Evolutionary conservation across 225 moss, liverwort and hornwort genomes (phyloP).

Genomic region (Straminergon stramineum): DNA sequence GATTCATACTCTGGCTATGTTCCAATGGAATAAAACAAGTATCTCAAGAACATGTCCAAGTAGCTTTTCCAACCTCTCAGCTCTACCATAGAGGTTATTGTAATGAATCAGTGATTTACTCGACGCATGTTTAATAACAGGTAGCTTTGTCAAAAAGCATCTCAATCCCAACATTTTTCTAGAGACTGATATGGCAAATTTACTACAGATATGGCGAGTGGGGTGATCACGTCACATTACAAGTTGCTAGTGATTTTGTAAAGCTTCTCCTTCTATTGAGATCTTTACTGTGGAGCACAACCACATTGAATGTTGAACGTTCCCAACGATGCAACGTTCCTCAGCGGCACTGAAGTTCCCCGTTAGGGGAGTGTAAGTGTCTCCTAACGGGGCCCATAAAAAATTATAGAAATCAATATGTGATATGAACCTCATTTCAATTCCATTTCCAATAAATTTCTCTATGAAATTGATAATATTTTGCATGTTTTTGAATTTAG

Average conservation of each 20-base stretch:
- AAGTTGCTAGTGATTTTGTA: conserved; percentile 92
- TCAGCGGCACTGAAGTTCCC: too few relatives aligned
- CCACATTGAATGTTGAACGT: too few relatives aligned
- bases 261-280: background rate
- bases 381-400: too few relatives aligned
- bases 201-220: conserved; percentile 82
- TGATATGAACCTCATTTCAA: too few relatives aligned
- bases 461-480: too few relatives aligned
- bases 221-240: conserved; percentile 96
- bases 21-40: conserved; percentile 67
- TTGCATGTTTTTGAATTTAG: too few relatives aligned
- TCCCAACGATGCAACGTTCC: too few relatives aligned
- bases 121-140: background rate
- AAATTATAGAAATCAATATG: too few relatives aligned
- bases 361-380: too few relatives aligned
- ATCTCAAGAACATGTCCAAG: conserved; percentile 86
- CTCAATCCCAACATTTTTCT: background rate
- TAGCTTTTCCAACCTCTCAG: conserved; percentile 7
- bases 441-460: too few relatives aligned
- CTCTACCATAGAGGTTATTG: background rate
- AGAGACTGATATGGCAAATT: background rate
- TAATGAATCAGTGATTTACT: background rate
- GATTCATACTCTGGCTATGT: conserved; percentile 40
- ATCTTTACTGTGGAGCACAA: background rate
- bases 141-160: background rate